Conservation (phyloP, 2,329 filamentous ascomycete species). For the Hortaea werneckii region DNA sequence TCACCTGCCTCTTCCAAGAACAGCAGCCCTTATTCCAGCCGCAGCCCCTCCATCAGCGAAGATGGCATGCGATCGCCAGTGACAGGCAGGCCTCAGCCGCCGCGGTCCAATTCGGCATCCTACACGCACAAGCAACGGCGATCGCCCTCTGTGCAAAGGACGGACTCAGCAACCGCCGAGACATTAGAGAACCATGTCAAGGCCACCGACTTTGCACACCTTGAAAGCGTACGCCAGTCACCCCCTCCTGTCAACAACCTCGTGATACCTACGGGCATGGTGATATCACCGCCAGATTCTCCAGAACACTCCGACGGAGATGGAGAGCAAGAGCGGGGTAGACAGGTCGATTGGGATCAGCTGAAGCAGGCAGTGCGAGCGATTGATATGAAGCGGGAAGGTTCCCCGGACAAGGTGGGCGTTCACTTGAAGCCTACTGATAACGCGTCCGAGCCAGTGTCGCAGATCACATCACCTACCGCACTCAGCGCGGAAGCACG, state of each 20-base stretch:
- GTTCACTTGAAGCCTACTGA: constrained; percentile 4
- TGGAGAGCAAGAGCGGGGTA: constrained; percentile 21
- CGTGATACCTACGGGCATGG: constrained; percentile 69
- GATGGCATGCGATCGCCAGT: constrained; percentile 25
- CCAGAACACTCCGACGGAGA: constrained; percentile 73
- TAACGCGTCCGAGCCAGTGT: constrained; percentile 25
- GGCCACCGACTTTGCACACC: constrained; percentile 27
- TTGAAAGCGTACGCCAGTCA: constrained; percentile 65
- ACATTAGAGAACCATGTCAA: constrained; percentile 8
- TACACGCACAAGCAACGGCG: constrained; percentile 54
- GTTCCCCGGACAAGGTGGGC: constrained; percentile 42
- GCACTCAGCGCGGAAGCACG: constrained; percentile 44
- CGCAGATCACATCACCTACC: constrained; percentile 24
- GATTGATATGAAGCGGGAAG: constrained; percentile 56
- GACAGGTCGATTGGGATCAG: constrained; percentile 46
- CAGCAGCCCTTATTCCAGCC: constrained; percentile 40
- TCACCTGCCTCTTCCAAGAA: constrained; percentile 49
- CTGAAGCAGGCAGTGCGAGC: constrained; percentile 74
- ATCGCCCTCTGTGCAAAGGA: constrained; percentile 36
- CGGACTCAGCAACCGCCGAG: constrained; percentile 24
- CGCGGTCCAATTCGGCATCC: constrained; percentile 48
- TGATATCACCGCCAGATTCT: constrained; percentile 88
- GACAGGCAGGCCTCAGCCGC: constrained; percentile 37
- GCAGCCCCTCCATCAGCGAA: constrained; percentile 41
- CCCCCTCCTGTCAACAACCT: constrained; percentile 70